These are phyloP conservation scores for Fusarium ramigenum DNA, from an alignment of 2,329 filamentous ascomycete genomes.

Conservation along the genomic window DNA sequence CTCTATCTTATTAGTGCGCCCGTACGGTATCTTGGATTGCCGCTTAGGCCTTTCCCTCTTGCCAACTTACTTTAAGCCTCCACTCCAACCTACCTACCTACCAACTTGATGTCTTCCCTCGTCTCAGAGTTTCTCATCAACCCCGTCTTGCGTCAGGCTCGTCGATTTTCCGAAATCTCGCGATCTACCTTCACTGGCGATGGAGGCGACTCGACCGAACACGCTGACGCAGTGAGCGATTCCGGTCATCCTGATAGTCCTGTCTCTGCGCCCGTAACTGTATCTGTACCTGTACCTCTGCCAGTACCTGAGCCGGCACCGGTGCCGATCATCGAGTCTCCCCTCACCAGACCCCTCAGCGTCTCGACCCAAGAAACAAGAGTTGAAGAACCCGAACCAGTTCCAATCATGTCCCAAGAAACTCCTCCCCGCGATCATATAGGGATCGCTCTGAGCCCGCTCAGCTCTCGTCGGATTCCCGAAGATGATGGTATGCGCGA, in stretches of 20 bases:
- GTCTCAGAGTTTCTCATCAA: constrained; percentile 74
- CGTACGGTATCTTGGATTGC: constrained; percentile 21
- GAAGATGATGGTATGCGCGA: constrained; percentile 82
- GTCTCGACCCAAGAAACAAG: constrained; percentile 49
- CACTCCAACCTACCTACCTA: not conserved
- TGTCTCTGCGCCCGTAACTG: constrained; percentile 22
- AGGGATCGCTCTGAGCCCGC: constrained; percentile 45
- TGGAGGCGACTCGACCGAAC: constrained; percentile 44
- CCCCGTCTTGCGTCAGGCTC: constrained; percentile 72
- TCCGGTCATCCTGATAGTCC: constrained; percentile 29
- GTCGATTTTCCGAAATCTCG: constrained; percentile 66
- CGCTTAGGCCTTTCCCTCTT: constrained; percentile 28
- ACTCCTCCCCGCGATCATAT: constrained; percentile 47
- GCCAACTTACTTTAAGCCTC: constrained; percentile 21
- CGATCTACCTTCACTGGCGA: constrained; percentile 51
- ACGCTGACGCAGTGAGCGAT: constrained; percentile 36
- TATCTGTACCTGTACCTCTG: constrained; percentile 7
- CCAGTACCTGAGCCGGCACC: constrained; percentile 19
- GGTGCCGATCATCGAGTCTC: constrained; percentile 36
- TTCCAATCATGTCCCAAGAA: constrained; percentile 33
- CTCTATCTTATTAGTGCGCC: constrained; percentile 17
- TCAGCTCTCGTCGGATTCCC: constrained; percentile 59
- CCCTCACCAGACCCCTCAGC: constrained; percentile 45
- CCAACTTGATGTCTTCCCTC: constrained; percentile 64
- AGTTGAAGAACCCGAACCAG: constrained; percentile 43